Evolutionary conservation across 352 stramenopile genomes (phyloP).

Genomic region (Phytophthora meadii): DNA sequence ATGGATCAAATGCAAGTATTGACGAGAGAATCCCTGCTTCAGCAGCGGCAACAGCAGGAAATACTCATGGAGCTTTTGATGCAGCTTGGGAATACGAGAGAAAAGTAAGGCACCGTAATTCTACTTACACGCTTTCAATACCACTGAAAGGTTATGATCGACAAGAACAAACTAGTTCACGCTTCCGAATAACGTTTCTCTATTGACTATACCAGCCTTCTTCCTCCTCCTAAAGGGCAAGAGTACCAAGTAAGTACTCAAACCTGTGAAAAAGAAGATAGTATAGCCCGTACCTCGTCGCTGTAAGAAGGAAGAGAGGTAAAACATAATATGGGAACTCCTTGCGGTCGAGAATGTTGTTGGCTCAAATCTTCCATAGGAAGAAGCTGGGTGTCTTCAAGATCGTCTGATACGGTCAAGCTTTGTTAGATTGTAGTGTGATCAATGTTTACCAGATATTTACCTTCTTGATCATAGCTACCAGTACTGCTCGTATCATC

Average conservation of each 20-base stretch:
- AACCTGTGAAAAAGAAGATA: neutral
- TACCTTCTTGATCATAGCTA: conserved; percentile 28
- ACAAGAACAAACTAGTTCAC: conserved; percentile 4
- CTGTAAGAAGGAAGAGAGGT: conserved; percentile 53
- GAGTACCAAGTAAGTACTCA: neutral
- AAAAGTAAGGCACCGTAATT: neutral
- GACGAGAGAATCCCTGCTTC: conserved; percentile 58
- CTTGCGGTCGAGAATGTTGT: conserved; percentile 23
- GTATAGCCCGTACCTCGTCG: conserved; percentile 49
- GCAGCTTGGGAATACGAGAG: conserved; percentile 36
- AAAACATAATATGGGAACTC: conserved; percentile 63
- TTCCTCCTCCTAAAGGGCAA: conserved; percentile 44
- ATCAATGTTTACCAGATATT: neutral
- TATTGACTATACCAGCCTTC: conserved; percentile 37
- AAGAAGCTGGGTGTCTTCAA: conserved; percentile 45
- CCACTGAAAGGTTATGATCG: neutral
- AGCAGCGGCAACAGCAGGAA: conserved; percentile 72
- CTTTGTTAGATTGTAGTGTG: neutral
- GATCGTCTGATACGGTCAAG: conserved; percentile 26
- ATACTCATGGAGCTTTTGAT: conserved; percentile 68
- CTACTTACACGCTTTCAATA: neutral
- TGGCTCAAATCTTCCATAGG: conserved; percentile 7
- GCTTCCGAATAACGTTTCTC: neutral
- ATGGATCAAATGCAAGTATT: conserved; percentile 71
- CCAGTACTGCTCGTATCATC: conserved; percentile 13